These are phyloP conservation scores for Peronospora belbahrii DNA, from an alignment of 352 stramenopile genomes.

Conservation along the genomic window DNA sequence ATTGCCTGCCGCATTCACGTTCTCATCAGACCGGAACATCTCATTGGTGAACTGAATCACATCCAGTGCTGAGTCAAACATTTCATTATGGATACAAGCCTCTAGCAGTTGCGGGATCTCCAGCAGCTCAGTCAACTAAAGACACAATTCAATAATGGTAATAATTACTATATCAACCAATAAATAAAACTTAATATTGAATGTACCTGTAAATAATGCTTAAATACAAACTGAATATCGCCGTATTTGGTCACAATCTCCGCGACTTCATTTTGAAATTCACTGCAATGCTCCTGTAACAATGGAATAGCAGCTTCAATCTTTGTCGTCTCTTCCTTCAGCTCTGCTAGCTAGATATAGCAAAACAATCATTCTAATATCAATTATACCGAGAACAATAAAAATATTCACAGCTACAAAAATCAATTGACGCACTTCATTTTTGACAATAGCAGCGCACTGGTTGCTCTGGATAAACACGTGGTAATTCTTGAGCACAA, in stretches of 20 bases:
- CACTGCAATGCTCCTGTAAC: slow-evolving; percentile 43
- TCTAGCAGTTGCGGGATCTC: slow-evolving; percentile 97
- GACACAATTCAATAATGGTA: slow-evolving; percentile 7
- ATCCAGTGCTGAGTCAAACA: slow-evolving; percentile 94
- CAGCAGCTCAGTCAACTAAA: slow-evolving; percentile 92
- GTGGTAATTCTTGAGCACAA: slow-evolving; percentile 87
- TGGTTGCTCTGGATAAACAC: slow-evolving; percentile 89
- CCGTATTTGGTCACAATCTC: slow-evolving; percentile 59
- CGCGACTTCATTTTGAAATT: slow-evolving; percentile 46
- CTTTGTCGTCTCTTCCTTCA: slow-evolving; percentile 59
- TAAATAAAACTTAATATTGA: not conserved
- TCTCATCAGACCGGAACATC: slow-evolving; percentile 39
- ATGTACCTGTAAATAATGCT: slow-evolving; percentile 79
- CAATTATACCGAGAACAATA: too few species aligned
- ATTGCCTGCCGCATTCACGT: slow-evolving; percentile 26
- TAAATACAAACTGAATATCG: slow-evolving; percentile 86
- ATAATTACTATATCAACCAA: slow-evolving; percentile 3
- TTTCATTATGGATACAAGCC: slow-evolving; percentile 92
- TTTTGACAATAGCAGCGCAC: slow-evolving; percentile 72
- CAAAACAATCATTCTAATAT: too few species aligned
- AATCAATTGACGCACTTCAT: slow-evolving; percentile 37
- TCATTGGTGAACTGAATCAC: slow-evolving; percentile 90
- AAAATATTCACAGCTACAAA: too few species aligned
- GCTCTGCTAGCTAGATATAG: slow-evolving; percentile 50
- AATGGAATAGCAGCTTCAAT: slow-evolving; percentile 46